These are phyloP conservation scores for Punctularia strigosozonata DNA, from an alignment of 768 basidiomycete genomes.

Conservation along the genomic window DNA sequence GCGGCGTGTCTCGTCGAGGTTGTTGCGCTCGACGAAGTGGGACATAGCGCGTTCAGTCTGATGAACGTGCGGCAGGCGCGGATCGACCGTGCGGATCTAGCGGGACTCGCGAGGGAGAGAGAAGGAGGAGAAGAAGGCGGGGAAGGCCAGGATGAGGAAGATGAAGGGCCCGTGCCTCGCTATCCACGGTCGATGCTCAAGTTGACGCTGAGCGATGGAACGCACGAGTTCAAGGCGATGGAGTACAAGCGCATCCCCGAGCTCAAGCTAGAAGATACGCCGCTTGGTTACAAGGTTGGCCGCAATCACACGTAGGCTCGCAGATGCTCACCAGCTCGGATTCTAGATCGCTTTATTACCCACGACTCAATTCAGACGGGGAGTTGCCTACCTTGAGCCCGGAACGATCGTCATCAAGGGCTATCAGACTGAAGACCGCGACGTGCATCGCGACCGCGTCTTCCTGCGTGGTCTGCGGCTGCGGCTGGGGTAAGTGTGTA, in stretches of 20 bases:
- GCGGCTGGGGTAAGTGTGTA: constrained; percentile 66
- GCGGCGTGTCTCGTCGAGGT: constrained; percentile 75
- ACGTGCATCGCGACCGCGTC: constrained; percentile 39
- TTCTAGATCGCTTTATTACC: no score
- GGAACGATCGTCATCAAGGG: constrained; percentile 48
- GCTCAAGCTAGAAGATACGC: constrained; percentile 63
- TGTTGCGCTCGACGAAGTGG: constrained; percentile 70
- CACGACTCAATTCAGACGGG: constrained; percentile 53
- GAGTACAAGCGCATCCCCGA: constrained; percentile 62
- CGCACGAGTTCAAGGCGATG: constrained; percentile 53
- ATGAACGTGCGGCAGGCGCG: constrained; percentile 58
- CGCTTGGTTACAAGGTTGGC: constrained; percentile 71
- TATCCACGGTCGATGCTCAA: constrained; percentile 75
- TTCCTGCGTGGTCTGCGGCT: constrained; percentile 51
- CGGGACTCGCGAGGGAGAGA: constrained; percentile 28
- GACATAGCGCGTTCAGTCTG: constrained; percentile 70
- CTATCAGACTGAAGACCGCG: constrained; percentile 51
- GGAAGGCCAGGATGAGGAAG: constrained; percentile 45
- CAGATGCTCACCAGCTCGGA: no score
- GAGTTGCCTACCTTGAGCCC: constrained; percentile 72
- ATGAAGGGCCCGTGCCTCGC: constrained; percentile 66
- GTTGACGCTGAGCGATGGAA: constrained; percentile 73
- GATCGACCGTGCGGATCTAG: constrained; percentile 41
- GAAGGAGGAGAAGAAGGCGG: constrained; percentile 31
- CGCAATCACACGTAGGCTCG: no score